Percentiles rank a stretch among this genome's conserved stretches.
Conservation (phyloP, 306 rosid species). For the Trifolium pratense region DNA sequence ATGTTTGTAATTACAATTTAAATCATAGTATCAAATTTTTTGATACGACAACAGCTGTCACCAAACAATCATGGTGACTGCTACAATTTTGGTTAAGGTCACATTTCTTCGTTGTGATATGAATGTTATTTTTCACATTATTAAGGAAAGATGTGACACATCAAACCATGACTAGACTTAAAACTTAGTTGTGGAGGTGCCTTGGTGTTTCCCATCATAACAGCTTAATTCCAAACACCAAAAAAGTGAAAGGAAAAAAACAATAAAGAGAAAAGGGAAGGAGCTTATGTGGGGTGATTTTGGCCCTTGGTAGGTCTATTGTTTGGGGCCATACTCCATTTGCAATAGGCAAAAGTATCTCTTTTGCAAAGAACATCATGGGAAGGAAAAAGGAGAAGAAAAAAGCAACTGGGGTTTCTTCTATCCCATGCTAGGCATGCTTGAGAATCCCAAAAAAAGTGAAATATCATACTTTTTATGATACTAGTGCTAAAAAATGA, state of each 20-base stretch:
- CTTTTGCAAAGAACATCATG: constrained; percentile 38
- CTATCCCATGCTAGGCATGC: constrained; percentile 59
- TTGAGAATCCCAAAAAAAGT: constrained; percentile 64
- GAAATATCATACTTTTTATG: constrained; percentile 40
- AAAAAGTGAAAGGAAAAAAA: constrained; percentile 26
- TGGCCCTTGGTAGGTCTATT: constrained; percentile 37
- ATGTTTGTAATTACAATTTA: not conserved
- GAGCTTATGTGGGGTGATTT: constrained; percentile 26
- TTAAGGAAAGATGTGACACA: not conserved
- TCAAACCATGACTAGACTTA: not conserved
- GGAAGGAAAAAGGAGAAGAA: constrained; percentile 26
- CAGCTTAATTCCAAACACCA: constrained; percentile 21
- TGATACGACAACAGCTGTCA: not conserved
- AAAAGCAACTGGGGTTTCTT: constrained; percentile 15
- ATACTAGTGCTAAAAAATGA: constrained; percentile 32
- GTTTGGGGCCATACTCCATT: constrained; percentile 49
- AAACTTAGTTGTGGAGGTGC: constrained; percentile 16
- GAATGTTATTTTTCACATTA: not conserved
- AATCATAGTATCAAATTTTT: not conserved
- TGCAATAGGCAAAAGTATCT: constrained; percentile 31
- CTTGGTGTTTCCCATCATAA: constrained; percentile 30
- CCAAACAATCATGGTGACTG: too few relatives aligned
- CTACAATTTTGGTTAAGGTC: not conserved
- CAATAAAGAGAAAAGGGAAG: constrained; percentile 15
- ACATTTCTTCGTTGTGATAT: not conserved